These are phyloP conservation scores for Diaporthe vaccinii DNA, from an alignment of 2,329 filamentous ascomycete genomes.

Conservation along the genomic window DNA sequence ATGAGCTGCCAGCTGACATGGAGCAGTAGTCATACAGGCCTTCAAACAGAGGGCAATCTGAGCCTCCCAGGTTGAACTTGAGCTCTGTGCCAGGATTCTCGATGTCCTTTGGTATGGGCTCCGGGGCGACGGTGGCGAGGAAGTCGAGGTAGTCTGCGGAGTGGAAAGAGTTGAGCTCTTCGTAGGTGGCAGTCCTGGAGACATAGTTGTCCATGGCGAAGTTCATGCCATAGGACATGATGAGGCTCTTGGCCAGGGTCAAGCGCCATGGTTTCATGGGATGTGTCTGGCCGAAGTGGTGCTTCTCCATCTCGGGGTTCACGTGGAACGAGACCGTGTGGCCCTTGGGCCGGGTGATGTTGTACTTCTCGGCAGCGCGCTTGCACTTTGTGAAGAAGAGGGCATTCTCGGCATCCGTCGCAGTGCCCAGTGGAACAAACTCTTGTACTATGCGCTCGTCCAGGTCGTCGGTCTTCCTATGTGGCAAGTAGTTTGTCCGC, in stretches of 20 bases:
- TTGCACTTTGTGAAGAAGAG: constrained; percentile 71
- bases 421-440: constrained; percentile 63
- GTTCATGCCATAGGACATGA: constrained; percentile 95
- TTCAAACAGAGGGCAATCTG: constrained; percentile 97
- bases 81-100: constrained; percentile 74
- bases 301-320: constrained; percentile 93
- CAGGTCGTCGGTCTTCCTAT: constrained; percentile 58
- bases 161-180: constrained; percentile 91
- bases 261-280: constrained; percentile 99
- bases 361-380: constrained; percentile 70
- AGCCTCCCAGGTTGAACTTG: constrained; percentile 88
- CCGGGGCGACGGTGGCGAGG: constrained; percentile 78
- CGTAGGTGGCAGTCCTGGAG: constrained; percentile 84
- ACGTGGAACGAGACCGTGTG: constrained; percentile 96
- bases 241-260: constrained; percentile 93
- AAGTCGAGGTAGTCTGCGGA: constrained; percentile 92
- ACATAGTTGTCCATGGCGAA: constrained; percentile 97
- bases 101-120: constrained; percentile 73
- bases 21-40: constrained; percentile 96
- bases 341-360: constrained; percentile 84
- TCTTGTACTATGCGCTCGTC: constrained; percentile 67
- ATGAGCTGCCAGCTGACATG: constrained; percentile 89
- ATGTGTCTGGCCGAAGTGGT: constrained; percentile 97
- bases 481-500: constrained; percentile 72
- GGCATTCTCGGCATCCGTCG: constrained; percentile 68